These are phyloP conservation scores for Plectosphaerella sp. DNA, from an alignment of 2,329 filamentous ascomycete genomes.

Conservation along the genomic window DNA sequence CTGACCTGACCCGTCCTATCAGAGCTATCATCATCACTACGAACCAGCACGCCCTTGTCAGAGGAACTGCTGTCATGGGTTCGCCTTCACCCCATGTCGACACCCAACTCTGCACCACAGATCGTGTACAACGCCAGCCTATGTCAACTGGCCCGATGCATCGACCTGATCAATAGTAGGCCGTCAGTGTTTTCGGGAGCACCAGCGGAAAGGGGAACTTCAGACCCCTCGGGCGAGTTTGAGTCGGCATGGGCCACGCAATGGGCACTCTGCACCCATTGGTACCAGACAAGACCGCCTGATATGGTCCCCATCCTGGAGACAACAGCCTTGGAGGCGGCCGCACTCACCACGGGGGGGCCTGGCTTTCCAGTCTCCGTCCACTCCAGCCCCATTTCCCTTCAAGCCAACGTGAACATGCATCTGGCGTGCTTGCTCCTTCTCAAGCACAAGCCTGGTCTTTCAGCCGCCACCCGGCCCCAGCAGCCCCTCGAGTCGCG, in stretches of 20 bases:
- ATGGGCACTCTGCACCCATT: not conserved
- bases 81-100: not conserved
- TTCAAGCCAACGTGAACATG: not conserved
- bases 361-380: not conserved
- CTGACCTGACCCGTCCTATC: not conserved
- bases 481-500: constrained; percentile 7
- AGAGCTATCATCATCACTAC: not conserved
- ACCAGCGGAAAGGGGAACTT: not conserved
- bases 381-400: not conserved
- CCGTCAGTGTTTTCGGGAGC: not conserved
- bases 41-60: not conserved
- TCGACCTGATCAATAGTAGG: not conserved
- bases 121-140: not conserved
- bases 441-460: not conserved
- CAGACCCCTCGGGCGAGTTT: not conserved
- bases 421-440: not conserved
- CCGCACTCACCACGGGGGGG: not conserved
- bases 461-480: not conserved
- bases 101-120: not conserved
- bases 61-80: not conserved
- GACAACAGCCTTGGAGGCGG: not conserved
- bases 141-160: not conserved
- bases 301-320: constrained; percentile 1
- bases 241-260: not conserved
- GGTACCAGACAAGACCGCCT: not conserved